A percentile compares a stretch with the other conserved stretches of the same genome.
Conservation (phyloP, 805 yeast genomes). For the Barnettozyma populi region DNA sequence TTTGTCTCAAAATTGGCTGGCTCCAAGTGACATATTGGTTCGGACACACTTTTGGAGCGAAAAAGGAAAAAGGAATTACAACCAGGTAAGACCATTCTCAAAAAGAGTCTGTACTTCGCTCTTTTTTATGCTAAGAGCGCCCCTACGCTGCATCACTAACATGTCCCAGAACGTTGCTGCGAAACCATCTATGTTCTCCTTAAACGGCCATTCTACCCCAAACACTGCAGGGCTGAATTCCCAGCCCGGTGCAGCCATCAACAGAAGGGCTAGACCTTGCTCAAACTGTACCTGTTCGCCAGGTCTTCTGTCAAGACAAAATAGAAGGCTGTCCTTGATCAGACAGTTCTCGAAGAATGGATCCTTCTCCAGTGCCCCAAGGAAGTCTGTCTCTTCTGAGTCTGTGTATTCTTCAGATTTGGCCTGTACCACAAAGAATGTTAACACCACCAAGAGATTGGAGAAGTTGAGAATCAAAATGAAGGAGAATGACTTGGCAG, state of each 20-base stretch:
- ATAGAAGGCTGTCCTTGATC: constrained; percentile 53
- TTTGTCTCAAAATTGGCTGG: neutral
- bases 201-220: constrained; percentile 23
- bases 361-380: constrained; percentile 14
- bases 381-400: constrained; percentile 26
- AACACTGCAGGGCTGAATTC: constrained; percentile 8
- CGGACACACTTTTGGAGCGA: neutral
- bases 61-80: neutral
- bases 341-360: constrained; percentile 31
- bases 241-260: constrained; percentile 13
- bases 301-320: constrained; percentile 65
- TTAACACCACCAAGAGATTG: constrained; percentile 58
- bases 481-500: constrained; percentile 57
- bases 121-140: neutral
- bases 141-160: neutral
- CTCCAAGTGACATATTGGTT: neutral
- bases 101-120: neutral
- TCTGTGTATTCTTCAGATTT: constrained; percentile 35
- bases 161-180: constrained; percentile 30
- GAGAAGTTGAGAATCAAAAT: constrained; percentile 56
- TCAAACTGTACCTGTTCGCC: constrained; percentile 81
- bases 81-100: neutral
- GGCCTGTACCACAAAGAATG: constrained; percentile 34
- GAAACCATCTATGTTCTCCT: constrained; percentile 40
- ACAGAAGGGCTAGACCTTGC: constrained; percentile 45